phyloP scores from a whole-genome alignment of 2,329 filamentous ascomycete species.

The Neonectria neomacrospora region DNA sequence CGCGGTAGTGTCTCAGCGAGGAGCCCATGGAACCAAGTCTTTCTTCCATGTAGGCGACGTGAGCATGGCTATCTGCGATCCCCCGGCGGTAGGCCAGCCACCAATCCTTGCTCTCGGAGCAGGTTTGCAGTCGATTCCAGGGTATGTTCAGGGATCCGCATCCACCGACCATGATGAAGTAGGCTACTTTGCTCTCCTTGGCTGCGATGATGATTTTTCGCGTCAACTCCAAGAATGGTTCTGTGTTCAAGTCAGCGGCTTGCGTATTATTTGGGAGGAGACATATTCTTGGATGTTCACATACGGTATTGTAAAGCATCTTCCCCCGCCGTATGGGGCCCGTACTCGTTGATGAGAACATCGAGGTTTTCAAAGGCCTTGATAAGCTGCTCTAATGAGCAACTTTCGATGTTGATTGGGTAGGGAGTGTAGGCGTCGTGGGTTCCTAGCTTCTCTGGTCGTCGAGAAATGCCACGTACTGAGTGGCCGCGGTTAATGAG shows the following conservation, averaged over 20 bases:
- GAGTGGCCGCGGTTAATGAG: conserved; percentile 16
- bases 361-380: conserved; percentile 8
- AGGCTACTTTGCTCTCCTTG: conserved; percentile 4
- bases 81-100: conserved; percentile 11
- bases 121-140: background rate
- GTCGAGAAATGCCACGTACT: conserved; percentile 10
- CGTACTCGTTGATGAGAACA: conserved; percentile 17
- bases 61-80: conserved; percentile 22
- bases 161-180: conserved; percentile 24
- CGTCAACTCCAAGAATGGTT: conserved; percentile 13
- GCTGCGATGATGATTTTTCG: conserved; percentile 13
- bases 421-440: conserved; percentile 4
- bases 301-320: conserved; percentile 15
- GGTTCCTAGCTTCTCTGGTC: conserved; percentile 7
- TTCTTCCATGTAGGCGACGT: conserved; percentile 19
- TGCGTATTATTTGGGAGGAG: too few relatives aligned
- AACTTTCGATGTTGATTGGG: background rate
- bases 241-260: background rate
- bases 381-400: background rate
- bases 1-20: background rate
- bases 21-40: conserved; percentile 10
- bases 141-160: conserved; percentile 11
- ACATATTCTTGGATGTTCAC: background rate
- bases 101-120: conserved; percentile 15
- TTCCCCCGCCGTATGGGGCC: conserved; percentile 13